These are phyloP conservation scores for Cryptosporidium bovis DNA, from an alignment of 169 alveolate species.

Conservation along the genomic window DNA sequence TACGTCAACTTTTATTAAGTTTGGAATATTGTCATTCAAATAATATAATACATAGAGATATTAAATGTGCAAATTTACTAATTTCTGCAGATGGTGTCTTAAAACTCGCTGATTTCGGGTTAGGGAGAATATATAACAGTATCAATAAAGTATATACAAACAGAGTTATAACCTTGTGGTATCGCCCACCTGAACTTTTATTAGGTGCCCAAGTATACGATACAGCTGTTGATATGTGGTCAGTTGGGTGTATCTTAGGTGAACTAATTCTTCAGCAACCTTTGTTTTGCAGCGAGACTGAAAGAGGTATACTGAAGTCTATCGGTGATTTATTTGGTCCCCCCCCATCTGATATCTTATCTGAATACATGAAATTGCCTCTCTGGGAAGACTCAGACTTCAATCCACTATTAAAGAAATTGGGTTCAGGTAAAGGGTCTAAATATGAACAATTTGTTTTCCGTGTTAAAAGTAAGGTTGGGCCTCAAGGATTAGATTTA, in stretches of 20 bases:
- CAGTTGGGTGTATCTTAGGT: conserved; percentile 95
- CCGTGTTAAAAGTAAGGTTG: conserved; percentile 73
- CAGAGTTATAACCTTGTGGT: conserved; percentile 96
- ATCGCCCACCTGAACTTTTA: conserved; percentile 96
- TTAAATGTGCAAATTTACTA: conserved; percentile 91
- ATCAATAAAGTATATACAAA: conserved; percentile 88
- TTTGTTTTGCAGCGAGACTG: conserved; percentile 90
- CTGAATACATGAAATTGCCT: conserved; percentile 75
- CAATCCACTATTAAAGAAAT: conserved; percentile 44
- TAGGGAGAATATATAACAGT: conserved; percentile 88
- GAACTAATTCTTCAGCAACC: conserved; percentile 91
- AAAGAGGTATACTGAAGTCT: conserved; percentile 85
- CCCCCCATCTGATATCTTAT: conserved; percentile 76
- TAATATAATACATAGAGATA: conserved; percentile 89
- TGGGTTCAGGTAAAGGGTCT: conserved; percentile 71
- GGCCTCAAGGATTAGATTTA: conserved; percentile 80
- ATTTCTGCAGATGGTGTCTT: conserved; percentile 91
- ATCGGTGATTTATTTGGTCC: conserved; percentile 86
- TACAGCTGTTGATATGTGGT: conserved; percentile 94
- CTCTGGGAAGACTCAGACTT: conserved; percentile 72
- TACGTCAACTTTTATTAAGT: conserved; percentile 86
- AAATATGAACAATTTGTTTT: conserved; percentile 58
- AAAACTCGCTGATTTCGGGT: conserved; percentile 96
- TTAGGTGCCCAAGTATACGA: conserved; percentile 91
- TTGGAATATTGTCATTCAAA: conserved; percentile 88